A percentile compares a stretch with the other conserved stretches of the same genome.
Evolutionary conservation across 768 basidiomycete species (phyloP).

Genomic region (Tubosaeta sp.): DNA sequence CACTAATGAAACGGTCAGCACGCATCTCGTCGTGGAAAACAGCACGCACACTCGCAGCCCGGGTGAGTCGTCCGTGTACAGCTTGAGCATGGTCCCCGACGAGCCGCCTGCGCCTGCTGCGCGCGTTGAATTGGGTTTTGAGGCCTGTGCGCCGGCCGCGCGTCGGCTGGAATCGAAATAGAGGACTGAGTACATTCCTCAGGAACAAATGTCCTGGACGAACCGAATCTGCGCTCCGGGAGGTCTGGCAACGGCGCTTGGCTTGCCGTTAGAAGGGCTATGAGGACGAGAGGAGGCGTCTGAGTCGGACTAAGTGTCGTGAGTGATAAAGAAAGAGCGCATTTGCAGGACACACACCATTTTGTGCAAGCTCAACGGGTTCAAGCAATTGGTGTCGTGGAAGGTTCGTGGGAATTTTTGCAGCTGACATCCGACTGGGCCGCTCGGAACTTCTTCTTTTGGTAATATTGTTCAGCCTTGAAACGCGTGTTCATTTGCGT

Average conservation of each 20-base stretch:
- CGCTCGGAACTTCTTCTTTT: conserved; percentile 18
- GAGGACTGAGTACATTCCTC: not conserved
- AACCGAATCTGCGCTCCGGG: conserved; percentile 82
- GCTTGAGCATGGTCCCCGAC: conserved; percentile 96
- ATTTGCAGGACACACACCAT: conserved; percentile 31
- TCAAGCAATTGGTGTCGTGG: conserved; percentile 18
- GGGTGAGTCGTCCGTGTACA: conserved; percentile 98
- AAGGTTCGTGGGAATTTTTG: conserved; percentile 20
- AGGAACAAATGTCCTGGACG: conserved; percentile 19
- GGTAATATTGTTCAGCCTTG: not conserved
- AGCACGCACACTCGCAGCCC: conserved; percentile 90
- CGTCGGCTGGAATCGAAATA: conserved; percentile 50
- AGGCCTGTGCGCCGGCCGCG: conserved; percentile 58
- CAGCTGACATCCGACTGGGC: not conserved
- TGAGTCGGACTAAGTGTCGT: conserved; percentile 66
- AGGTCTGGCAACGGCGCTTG: conserved; percentile 60
- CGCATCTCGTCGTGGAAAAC: not conserved
- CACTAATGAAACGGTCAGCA: conserved; percentile 43
- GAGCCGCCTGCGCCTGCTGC: conserved; percentile 95
- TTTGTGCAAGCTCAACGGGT: conserved; percentile 7
- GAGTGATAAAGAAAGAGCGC: not conserved
- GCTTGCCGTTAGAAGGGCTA: conserved; percentile 38
- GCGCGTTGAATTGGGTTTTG: conserved; percentile 81
- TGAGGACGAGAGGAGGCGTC: conserved; percentile 50
- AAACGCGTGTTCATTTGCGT: not conserved